Evolutionary conservation across 2,329 filamentous ascomycete genomes (phyloP), one percentile per base, ranked within the genome.

Genomic region (Myrmaecium sp.): DNA sequence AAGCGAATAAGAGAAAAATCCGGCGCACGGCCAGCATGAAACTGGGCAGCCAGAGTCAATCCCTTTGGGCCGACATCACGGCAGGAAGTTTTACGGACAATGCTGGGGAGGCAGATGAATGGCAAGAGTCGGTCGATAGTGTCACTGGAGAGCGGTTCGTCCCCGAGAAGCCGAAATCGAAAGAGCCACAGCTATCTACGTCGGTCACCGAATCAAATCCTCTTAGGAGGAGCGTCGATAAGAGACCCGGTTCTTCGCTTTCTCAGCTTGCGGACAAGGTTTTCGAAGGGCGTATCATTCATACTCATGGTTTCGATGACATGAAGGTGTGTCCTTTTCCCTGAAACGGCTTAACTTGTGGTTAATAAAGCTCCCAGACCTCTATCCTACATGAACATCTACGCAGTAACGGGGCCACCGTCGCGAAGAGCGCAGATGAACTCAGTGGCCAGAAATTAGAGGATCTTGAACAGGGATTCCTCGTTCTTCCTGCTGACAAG

Each of bases 31-130:
- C 84, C 13, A 94, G 84, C 49, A 73, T 76, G 44, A 86, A 82
- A 47, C 58, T 95, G 17, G 74, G 66, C 31, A 77, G 65, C 26
- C 83, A 94, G 42, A 76, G 74, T 37, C 73, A 84, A 40, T 73
- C 70, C 15, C 64, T 95, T n/a, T 95, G 86, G 86, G 76, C 76
- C 4, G 81, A 91, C 40, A 91, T 98, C 32, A 66, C 89, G 14
- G 71, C 42, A 22, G 43, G 35, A 5, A 40, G 42, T 28, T 37
- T 43, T 24, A 39, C 46, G 11, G 38, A 28, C 23, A 39, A 34
- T 21, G 35, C 32, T 17, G 32, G 40, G 9, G 37, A 41, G 6
- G 37, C 37, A 16, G 45, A 51, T 26, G 46, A 49, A 13, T 53
- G 49, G 48, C 47, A 39, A 6, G 47, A 52, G 7, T 13, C 6